Conservation (phyloP, 2,329 filamentous ascomycete genomes). For the Ophiosphaerella herpotricha region DNA sequence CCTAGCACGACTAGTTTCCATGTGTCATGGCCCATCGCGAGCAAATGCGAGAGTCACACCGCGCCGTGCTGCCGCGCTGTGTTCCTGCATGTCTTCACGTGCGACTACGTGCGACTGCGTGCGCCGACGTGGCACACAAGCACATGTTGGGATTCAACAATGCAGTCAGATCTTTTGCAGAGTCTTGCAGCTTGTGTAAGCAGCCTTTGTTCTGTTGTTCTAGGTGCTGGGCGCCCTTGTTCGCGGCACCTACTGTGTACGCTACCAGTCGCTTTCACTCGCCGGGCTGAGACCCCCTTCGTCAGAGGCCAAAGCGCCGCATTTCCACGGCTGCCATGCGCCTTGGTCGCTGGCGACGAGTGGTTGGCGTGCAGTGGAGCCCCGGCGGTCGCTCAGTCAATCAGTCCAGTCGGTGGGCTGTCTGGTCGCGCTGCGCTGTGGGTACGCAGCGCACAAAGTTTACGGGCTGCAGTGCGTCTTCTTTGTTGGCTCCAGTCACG, state of each 20-base stretch:
- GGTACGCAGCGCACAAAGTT: too few relatives aligned
- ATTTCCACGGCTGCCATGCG: too few relatives aligned
- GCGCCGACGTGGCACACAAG: not conserved
- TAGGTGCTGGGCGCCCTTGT: not conserved
- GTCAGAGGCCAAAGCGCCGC: constrained; percentile 15
- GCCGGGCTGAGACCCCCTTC: constrained; percentile 16
- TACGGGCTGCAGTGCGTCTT: not conserved
- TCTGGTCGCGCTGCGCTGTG: too few relatives aligned
- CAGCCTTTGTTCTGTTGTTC: too few relatives aligned
- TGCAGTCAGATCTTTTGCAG: not conserved
- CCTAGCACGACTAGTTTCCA: constrained; percentile 6
- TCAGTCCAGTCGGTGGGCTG: too few relatives aligned
- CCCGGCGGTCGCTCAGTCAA: too few relatives aligned
- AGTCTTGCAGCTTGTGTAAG: too few relatives aligned
- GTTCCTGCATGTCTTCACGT: constrained; percentile 6
- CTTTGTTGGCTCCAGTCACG: constrained; percentile 21
- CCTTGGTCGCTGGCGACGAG: too few relatives aligned
- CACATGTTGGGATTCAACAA: not conserved
- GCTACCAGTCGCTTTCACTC: not conserved
- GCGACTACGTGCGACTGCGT: constrained; percentile 1
- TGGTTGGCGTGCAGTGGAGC: too few relatives aligned
- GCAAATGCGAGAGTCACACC: not conserved
- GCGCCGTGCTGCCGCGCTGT: not conserved
- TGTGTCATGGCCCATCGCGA: constrained; percentile 9
- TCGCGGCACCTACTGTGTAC: not conserved